Evolutionary conservation across 768 basidiomycete species (phyloP).

Genomic region (Panellus pusillus): DNA sequence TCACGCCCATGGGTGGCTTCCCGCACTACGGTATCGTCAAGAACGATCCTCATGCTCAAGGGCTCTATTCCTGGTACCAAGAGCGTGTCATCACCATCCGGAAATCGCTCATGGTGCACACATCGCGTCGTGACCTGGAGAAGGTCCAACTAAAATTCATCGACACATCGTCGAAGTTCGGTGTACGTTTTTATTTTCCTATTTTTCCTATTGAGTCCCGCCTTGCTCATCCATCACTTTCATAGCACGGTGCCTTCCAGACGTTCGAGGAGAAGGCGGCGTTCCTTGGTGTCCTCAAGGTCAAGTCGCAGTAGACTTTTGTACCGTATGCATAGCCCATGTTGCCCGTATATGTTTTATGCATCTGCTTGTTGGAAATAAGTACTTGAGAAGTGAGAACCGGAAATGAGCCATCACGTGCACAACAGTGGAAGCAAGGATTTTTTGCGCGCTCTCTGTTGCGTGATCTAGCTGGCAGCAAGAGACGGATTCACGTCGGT

Average conservation of each 20-base stretch:
- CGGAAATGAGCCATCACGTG: neutral
- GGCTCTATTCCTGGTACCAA: conserved; percentile 94
- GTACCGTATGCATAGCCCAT: conserved; percentile 42
- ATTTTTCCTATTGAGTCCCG: neutral
- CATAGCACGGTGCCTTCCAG: conserved; percentile 94
- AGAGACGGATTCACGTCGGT: conserved; percentile 12
- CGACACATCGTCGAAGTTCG: conserved; percentile 97
- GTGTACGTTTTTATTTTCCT: conserved; percentile 54
- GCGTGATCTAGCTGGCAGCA: neutral
- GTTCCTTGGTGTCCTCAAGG: conserved; percentile 92
- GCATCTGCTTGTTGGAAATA: conserved; percentile 10
- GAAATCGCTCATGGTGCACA: conserved; percentile 96
- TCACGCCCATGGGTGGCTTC: conserved; percentile 99
- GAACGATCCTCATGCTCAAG: conserved; percentile 98
- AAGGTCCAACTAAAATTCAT: conserved; percentile 98
- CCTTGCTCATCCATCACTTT: conserved; percentile 6
- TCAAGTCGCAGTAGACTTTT: conserved; percentile 58
- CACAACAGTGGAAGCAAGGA: conserved; percentile 1
- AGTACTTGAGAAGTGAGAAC: neutral
- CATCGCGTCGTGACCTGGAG: conserved; percentile 93
- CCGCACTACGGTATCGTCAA: conserved; percentile 98
- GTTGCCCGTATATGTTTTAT: conserved; percentile 25
- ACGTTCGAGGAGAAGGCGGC: conserved; percentile 94
- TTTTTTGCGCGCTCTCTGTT: conserved; percentile 2
- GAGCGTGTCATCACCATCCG: conserved; percentile 97